phyloP scores from a whole-genome alignment of 2,329 filamentous ascomycete genomes.

The Tolypocladium ophioglossoides region DNA sequence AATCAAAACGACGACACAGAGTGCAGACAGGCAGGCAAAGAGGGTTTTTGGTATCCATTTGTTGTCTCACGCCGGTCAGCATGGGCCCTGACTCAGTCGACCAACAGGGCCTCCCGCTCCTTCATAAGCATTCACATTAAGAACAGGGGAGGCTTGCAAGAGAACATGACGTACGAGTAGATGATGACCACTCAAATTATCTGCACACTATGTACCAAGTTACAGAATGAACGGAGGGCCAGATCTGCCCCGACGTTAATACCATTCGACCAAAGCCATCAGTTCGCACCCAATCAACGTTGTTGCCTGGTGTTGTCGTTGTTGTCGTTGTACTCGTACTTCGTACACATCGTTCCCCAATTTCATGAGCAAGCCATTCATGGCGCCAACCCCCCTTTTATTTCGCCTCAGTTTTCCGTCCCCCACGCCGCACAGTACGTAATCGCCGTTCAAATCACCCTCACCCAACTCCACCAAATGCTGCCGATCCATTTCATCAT shows the following conservation, averaged over 20 bases:
- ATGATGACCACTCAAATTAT: neutral
- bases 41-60: neutral
- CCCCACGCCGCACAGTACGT: neutral
- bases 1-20: neutral
- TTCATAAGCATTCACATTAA: neutral
- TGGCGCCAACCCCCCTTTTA: neutral
- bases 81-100: neutral
- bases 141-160: neutral
- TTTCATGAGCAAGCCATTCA: neutral
- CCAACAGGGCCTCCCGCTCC: neutral
- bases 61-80: neutral
- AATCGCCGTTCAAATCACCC: neutral
- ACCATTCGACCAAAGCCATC: neutral
- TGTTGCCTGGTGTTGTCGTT: neutral
- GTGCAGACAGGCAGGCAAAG: neutral
- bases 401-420: neutral
- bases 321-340: neutral
- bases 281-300: neutral
- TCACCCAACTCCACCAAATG: conserved; percentile 1
- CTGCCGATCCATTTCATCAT: conserved; percentile 1
- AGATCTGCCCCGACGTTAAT: neutral
- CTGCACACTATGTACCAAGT: neutral
- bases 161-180: neutral
- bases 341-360: neutral
- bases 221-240: neutral